Evolutionary conservation across 164 flowering plant genomes (phyloP), one percentile per base, ranked within the genome.

Genomic region (Vitis rupestris): DNA sequence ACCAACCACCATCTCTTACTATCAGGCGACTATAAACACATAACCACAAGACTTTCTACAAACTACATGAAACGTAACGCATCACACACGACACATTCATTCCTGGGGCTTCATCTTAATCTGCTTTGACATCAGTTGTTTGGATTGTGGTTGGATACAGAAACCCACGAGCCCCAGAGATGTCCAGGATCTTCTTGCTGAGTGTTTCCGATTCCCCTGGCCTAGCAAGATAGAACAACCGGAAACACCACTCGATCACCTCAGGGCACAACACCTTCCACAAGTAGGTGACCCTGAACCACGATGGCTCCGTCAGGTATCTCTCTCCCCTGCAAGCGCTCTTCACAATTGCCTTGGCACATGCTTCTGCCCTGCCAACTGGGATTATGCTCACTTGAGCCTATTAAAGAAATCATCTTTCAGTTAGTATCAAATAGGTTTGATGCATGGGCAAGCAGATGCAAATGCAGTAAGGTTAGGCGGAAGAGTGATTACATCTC

Each of bases 281-380:
- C 10, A 65, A 7, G 55, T 29, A 78, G 3, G 74, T 68, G 9
- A 50, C 47, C 57, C 48, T 62, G 31, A 67, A 67, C 86, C 86
- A 83, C 0, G 72, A 9, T 31, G 89, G 89, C 63, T 56, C 70
- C 5, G 86, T 81, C 75, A 79, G 29, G 72, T 77, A 74, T 64
- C 73, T 76, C 1, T 83, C 82, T 29, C 82, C 82, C 3, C 83
- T 19, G 71, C 87, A 72, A 1, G 83, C 87, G 17, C 85, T 64
- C 9, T 78, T 74, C 50, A 90, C 86, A 4, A 88, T 84, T 0
- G 78, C 76, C 69, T 76, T 71, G 0, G 88, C 91, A 47, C 84
- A 79, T 1, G 31, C 72, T n/a, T 67, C 59, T 0, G 50, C 82
- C 2, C 69, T 19, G 4, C 14, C 75, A 0, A 85, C 68, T 12